Base-by-base conservation (phyloP, 31 red algal species). In the Porphyra umbilicalis region DNA sequence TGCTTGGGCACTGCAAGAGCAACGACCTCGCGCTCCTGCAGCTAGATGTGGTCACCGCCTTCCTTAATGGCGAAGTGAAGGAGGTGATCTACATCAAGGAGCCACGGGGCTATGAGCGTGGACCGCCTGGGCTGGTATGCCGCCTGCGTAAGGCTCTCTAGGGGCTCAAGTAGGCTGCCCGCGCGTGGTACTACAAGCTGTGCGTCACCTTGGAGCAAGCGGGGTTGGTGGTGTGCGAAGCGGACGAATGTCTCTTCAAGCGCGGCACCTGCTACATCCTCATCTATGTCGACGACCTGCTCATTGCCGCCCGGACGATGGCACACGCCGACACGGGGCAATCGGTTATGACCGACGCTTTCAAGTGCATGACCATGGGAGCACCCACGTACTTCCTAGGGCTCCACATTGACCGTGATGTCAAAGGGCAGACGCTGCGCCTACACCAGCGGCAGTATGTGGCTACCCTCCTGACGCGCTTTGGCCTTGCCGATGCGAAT, bases 141-240 rank as follows among this genome's bases (percentile, higher is more conserved):
- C 76, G 57, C 75, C 79, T 88, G n/a, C 35, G 37, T 25, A 88
- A 88, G 71, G 0, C 39, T 0, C 0, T 88, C 10, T 88, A 88
- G 32, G 46, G 86, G 0, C 39, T 79, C 38, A 77, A 77, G 38
- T 38, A 79, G 35, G 75, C 84, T 8, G 77, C 75, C 15, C 83
- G 80, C 81, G 81, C 78, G 16, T 83, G 46, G 81, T 33, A 88
- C 67, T 1, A 32, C 34, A 88, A 88, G 34, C 77, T 88, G 39
- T 1, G 83, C 36, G 0, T 37, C 0, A 79, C 46, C 31, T 40
- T 88, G 11, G 81, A 78, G 4, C 38, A 39, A 0, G 32, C 57
- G 39, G 68, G 74, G 6, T 82, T 88, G 35, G 79, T 34, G 35
- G 34, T 11, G 36, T 83, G 80, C 68, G 0, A 35, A 32, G 46